phyloP scores from a whole-genome alignment of 2,329 filamentous ascomycete genomes.

The Orbilia javanica region DNA sequence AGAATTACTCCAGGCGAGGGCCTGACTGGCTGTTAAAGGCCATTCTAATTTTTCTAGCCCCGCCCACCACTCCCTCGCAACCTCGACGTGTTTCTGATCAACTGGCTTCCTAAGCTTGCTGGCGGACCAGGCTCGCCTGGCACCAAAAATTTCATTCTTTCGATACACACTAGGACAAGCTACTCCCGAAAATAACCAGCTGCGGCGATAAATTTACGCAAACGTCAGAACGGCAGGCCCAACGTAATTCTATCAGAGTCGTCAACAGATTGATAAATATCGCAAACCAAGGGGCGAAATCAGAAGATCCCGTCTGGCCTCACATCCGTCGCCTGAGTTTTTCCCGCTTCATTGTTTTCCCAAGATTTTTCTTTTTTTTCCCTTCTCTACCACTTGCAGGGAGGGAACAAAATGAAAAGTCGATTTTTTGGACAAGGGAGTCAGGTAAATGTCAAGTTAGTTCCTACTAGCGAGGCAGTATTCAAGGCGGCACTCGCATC shows the following conservation, averaged over 20 bases:
- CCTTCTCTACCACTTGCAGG: neutral
- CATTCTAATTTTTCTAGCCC: neutral
- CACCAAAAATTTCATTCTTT: neutral
- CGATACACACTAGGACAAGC: neutral
- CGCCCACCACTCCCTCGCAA: neutral
- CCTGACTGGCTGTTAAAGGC: neutral
- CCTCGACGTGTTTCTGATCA: neutral
- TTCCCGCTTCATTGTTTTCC: neutral
- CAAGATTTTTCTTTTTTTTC: neutral
- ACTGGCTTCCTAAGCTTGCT: neutral
- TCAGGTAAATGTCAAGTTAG: neutral
- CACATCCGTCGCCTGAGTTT: neutral
- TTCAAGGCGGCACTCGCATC: slow-evolving; percentile 11
- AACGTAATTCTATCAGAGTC: neutral
- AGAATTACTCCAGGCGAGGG: neutral
- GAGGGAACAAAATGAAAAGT: slow-evolving; percentile 3
- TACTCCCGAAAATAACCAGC: neutral
- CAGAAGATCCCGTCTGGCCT: neutral
- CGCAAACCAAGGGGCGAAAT: neutral
- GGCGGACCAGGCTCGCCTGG: neutral
- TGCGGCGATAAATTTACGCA: neutral
- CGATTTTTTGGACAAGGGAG: neutral
- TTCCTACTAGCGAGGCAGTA: neutral
- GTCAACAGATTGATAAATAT: neutral
- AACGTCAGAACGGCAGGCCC: neutral